Conservation (phyloP, 768 basidiomycete species). For the Boletus rufocinnamomeus region DNA sequence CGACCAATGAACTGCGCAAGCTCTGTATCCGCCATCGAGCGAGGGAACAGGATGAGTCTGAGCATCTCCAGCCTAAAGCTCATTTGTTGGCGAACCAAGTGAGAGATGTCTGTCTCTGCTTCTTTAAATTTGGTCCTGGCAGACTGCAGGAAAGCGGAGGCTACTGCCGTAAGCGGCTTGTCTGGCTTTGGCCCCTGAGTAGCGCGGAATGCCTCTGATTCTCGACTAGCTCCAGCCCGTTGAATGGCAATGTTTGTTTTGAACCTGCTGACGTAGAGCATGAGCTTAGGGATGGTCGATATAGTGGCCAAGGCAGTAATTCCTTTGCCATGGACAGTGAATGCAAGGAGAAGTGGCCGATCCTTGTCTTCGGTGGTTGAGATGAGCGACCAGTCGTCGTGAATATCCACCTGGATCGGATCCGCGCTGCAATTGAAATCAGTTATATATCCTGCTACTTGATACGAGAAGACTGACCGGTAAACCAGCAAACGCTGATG, state of each 20-base stretch:
- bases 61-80: conserved; percentile 65
- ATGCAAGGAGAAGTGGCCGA: conserved; percentile 67
- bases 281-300: conserved; percentile 74
- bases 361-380: conserved; percentile 43
- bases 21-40: conserved; percentile 76
- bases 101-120: conserved; percentile 57
- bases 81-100: conserved; percentile 72
- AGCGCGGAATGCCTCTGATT: conserved; percentile 77
- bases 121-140: conserved; percentile 73
- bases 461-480: conserved; percentile 48
- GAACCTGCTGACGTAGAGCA: conserved; percentile 75
- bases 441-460: background rate
- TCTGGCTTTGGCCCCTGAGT: conserved; percentile 72
- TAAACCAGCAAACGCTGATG: conserved; percentile 74
- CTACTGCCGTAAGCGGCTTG: conserved; percentile 83
- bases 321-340: conserved; percentile 69
- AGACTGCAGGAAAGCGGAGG: conserved; percentile 78
- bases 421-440: conserved; percentile 56
- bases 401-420: conserved; percentile 71
- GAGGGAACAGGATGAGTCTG: conserved; percentile 74
- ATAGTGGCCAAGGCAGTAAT: conserved; percentile 69
- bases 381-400: conserved; percentile 77
- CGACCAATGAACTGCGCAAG: conserved; percentile 73
- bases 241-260: conserved; percentile 71
- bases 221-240: conserved; percentile 71